A percentile compares a stretch with the other conserved stretches of the same genome.
Conservation (phyloP, 352 stramenopile genomes). For the Thalassiosira mediterranea region DNA sequence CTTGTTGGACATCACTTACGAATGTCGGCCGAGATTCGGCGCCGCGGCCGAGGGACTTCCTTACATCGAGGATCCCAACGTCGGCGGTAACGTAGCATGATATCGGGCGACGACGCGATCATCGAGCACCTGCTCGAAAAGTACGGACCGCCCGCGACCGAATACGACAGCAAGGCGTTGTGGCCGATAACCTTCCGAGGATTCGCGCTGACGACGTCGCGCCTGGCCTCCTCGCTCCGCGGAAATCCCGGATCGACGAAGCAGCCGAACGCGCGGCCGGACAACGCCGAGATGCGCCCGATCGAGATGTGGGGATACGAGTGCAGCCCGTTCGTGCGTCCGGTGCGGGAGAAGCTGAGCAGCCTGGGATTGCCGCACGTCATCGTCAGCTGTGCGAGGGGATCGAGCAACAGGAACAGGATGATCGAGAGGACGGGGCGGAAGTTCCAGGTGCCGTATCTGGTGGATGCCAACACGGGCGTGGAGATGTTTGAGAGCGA, state of each 20-base stretch:
- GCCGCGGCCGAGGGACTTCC: constrained; percentile 59
- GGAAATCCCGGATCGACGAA: constrained; percentile 43
- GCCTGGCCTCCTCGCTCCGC: constrained; percentile 49
- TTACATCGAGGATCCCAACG: constrained; percentile 86
- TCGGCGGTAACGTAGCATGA: constrained; percentile 29
- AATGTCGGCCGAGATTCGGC: constrained; percentile 69
- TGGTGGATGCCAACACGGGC: constrained; percentile 86
- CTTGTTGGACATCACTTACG: constrained; percentile 74
- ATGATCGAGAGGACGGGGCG: constrained; percentile 73
- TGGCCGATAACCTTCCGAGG: constrained; percentile 69
- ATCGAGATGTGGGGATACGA: constrained; percentile 83
- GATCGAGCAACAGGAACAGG: constrained; percentile 76
- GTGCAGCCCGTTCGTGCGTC: constrained; percentile 78
- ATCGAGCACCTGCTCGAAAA: constrained; percentile 82
- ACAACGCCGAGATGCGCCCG: constrained; percentile 74
- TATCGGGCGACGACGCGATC: constrained; percentile 72
- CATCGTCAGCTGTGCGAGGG: constrained; percentile 79
- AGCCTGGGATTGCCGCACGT: constrained; percentile 80
- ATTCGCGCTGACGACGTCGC: constrained; percentile 63
- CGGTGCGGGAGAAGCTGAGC: constrained; percentile 80
- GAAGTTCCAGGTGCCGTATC: constrained; percentile 81
- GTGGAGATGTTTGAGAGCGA: constrained; percentile 83
- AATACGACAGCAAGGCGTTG: constrained; percentile 63
- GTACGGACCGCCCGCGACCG: constrained; percentile 61
- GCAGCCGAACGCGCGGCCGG: constrained; percentile 59